Evolutionary conservation across 2,329 filamentous ascomycete genomes (phyloP).

Genomic region (Fusarium beomiforme): DNA sequence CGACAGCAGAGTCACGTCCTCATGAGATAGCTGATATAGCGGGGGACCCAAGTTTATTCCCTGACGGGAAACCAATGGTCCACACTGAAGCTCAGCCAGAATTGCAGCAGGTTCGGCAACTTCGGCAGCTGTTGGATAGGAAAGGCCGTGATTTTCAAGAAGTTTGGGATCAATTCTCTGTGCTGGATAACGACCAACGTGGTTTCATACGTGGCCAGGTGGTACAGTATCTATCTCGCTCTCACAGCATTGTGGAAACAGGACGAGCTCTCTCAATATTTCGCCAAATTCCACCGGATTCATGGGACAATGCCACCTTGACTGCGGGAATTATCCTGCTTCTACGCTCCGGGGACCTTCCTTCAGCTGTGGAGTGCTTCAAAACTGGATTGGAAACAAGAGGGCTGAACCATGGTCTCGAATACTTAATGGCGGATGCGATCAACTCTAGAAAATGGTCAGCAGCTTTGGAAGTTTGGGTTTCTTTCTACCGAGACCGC

Average conservation of each 20-base stretch:
- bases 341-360: constrained; percentile 52
- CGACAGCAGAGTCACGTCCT: background rate
- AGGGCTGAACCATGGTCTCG: constrained; percentile 53
- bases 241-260: constrained; percentile 55
- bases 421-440: constrained; percentile 55
- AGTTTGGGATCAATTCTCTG: constrained; percentile 56
- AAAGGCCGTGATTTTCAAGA: constrained; percentile 49
- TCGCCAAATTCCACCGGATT: constrained; percentile 45
- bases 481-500: constrained; percentile 44
- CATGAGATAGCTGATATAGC: background rate
- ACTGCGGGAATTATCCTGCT: constrained; percentile 54
- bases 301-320: constrained; percentile 55
- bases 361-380: constrained; percentile 54
- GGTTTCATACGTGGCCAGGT: constrained; percentile 46
- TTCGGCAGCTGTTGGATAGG: constrained; percentile 40
- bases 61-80: background rate
- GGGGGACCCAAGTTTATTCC: background rate
- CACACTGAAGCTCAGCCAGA: background rate
- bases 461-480: constrained; percentile 50
- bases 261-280: constrained; percentile 59
- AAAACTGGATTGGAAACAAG: constrained; percentile 48
- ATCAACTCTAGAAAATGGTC: constrained; percentile 52
- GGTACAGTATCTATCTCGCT: constrained; percentile 55
- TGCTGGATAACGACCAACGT: constrained; percentile 48
- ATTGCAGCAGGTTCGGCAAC: background rate